Evolutionary conservation across 2,329 filamentous ascomycete genomes (phyloP).

Genomic region (Penicillium sp.): DNA sequence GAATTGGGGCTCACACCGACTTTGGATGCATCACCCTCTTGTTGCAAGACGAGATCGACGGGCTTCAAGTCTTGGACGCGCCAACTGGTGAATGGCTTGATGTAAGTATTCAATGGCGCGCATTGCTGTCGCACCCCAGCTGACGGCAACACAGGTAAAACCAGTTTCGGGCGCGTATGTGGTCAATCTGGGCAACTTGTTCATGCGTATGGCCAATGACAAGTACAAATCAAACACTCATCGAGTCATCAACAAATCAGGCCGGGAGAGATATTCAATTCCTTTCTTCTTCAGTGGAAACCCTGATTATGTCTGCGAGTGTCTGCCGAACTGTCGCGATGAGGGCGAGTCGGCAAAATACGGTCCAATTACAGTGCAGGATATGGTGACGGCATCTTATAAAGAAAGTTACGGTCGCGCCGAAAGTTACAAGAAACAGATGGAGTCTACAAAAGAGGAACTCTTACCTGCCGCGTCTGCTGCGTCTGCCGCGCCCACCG

Average conservation of each 20-base stretch:
- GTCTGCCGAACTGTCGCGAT: conserved; percentile 45
- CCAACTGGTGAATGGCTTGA: conserved; percentile 34
- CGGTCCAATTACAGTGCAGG: conserved; percentile 45
- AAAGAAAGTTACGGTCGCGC: conserved; percentile 47
- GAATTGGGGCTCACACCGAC: conserved; percentile 48
- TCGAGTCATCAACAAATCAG: conserved; percentile 46
- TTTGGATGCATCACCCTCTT: conserved; percentile 47
- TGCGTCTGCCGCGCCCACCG: not conserved
- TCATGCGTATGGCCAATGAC: conserved; percentile 48
- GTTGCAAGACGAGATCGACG: conserved; percentile 45
- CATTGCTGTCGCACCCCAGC: not conserved
- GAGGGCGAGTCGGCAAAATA: conserved; percentile 43
- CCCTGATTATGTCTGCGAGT: conserved; percentile 46
- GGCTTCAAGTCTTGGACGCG: conserved; percentile 38
- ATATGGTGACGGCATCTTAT: conserved; percentile 45
- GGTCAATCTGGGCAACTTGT: conserved; percentile 41
- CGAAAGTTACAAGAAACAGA: conserved; percentile 44
- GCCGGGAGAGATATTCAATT: conserved; percentile 43
- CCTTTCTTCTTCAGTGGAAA: conserved; percentile 50
- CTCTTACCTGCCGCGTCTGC: not conserved
- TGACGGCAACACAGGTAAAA: conserved; percentile 18
- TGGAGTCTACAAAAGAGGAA: conserved; percentile 21
- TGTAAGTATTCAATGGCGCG: conserved; percentile 16
- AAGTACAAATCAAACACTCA: conserved; percentile 46
- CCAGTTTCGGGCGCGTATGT: conserved; percentile 33